Evolutionary conservation across 768 basidiomycete species (phyloP), one percentile per base, ranked within the genome.

Genomic region (Lentinula sp.): DNA sequence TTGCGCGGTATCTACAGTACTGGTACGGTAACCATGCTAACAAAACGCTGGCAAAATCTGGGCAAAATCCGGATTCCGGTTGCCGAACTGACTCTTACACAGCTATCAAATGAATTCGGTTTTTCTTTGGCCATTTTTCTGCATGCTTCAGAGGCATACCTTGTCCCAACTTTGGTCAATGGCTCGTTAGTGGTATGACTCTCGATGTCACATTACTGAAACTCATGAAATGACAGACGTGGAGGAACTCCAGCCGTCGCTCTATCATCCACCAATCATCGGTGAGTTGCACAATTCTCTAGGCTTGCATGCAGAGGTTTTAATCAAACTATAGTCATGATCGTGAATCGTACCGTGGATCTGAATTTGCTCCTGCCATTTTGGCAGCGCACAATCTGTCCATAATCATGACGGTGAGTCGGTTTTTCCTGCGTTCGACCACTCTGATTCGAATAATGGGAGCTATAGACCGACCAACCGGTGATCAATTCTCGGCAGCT

Each of bases 91-190:
- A n/a, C n/a, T n/a, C n/a, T 11, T 15, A 57, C 46, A 13, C 59
- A 94, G 84, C 79, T 97, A 54, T 86, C 91, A 39, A 91, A 96
- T 69, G 95, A 97, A 72, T 98, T 95, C 78, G 75, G 92, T 66
- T 94, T 93, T 68, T 81, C 85, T 1, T 78, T 95, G 32, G 84
- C 89, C 5, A 88, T 91, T 5, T 86, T 95, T 68, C 92, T 95
- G 67, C 89, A 92, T 68, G 95, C 93, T 7, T 87, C 92, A 59
- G 93, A 96, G 70, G 85, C 93, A 1, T 97, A 92, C 73, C 80
- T 97, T n/a, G 88, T 95, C 23, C 91, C 94, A 1, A 84, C 85
- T 23, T 74, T 89, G 4, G 74, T 98, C 63, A 95, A 93, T 72
- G 76, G 82, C 70, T 84, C 87, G 63, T 95, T 80, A 66, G 83